Evolutionary conservation across 1,284 basidiomycete genomes (phyloP).

Genomic region (Phlebopus sp.): DNA sequence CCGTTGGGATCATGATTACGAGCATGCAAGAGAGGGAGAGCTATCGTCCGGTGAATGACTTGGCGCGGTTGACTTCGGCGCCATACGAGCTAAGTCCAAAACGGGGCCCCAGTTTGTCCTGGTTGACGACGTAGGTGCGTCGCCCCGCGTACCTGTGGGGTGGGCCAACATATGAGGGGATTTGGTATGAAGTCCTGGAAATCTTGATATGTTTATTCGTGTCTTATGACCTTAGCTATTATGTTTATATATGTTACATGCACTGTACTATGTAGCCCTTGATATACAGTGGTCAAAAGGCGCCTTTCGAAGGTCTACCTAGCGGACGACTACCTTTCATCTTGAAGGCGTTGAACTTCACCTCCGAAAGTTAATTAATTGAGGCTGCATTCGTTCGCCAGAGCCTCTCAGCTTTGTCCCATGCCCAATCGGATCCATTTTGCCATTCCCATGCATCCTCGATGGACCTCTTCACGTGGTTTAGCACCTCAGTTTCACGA

Average conservation of each 20-base stretch:
- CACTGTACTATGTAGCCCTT: too few relatives aligned
- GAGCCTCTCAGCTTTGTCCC: conserved; percentile 14
- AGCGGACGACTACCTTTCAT: too few relatives aligned
- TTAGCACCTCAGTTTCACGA: conserved; percentile 8
- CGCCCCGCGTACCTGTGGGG: conserved; percentile 40
- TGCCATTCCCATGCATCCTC: conserved; percentile 22
- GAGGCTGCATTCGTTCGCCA: conserved; percentile 4
- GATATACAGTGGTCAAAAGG: too few relatives aligned
- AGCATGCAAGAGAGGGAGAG: conserved; percentile 15
- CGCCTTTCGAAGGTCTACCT: too few relatives aligned
- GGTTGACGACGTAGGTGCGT: conserved; percentile 16
- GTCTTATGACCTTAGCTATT: too few relatives aligned
- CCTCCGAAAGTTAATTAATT: too few relatives aligned
- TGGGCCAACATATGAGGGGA: conserved; percentile 10
- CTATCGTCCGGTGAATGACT: conserved; percentile 13
- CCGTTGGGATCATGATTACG: conserved; percentile 24
- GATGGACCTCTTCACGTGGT: conserved; percentile 11
- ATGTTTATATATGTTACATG: too few relatives aligned
- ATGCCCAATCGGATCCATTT: conserved; percentile 7
- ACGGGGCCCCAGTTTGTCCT: not conserved
- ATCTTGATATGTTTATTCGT: too few relatives aligned
- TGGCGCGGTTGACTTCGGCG: conserved; percentile 5
- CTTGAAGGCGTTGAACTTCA: too few relatives aligned
- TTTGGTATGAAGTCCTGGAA: conserved; percentile 13
- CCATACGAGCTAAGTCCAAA: conserved; percentile 9